phyloP scores from a whole-genome alignment of 1,139 yeast genomes.

The Pichia kudriavzevii region DNA sequence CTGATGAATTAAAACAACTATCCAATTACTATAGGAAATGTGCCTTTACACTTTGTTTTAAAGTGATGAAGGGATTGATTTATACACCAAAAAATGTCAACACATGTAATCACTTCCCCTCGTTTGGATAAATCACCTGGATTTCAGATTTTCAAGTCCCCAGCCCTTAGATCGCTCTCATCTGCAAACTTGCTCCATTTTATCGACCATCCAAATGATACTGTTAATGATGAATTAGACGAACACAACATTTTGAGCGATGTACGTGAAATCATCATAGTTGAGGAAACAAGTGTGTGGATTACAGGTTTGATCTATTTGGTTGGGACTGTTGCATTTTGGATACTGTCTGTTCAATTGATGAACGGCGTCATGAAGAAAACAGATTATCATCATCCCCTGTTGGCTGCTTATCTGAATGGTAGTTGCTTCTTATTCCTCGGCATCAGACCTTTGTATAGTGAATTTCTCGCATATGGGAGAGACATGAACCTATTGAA shows the following conservation, averaged over 20 bases:
- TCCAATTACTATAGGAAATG: no score
- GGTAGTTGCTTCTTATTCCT: slow-evolving; percentile 42
- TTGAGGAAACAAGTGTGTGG: slow-evolving; percentile 38
- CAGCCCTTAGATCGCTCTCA: no score
- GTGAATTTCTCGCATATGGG: neutral
- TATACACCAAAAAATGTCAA: no score
- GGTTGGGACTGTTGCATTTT: slow-evolving; percentile 35
- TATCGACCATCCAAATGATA: no score
- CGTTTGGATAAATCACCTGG: slow-evolving; percentile 18
- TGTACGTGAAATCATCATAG: slow-evolving; percentile 39
- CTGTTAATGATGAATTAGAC: no score
- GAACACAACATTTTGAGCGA: no score
- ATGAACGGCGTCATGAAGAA: slow-evolving; percentile 43
- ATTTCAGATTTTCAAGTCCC: no score
- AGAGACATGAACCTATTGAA: neutral
- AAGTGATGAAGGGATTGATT: no score
- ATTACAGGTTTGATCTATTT: slow-evolving; percentile 37
- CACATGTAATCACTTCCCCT: no score
- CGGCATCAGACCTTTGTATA: slow-evolving; percentile 20
- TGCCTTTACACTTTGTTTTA: no score
- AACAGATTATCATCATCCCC: slow-evolving; percentile 41
- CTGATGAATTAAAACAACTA: no score
- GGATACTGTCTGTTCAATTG: slow-evolving; percentile 45
- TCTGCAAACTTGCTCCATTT: no score
- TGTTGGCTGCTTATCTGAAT: slow-evolving; percentile 38